These are phyloP conservation scores for Decorospora gaudefroyi DNA, from an alignment of 2,329 filamentous ascomycete genomes.

Conservation along the genomic window DNA sequence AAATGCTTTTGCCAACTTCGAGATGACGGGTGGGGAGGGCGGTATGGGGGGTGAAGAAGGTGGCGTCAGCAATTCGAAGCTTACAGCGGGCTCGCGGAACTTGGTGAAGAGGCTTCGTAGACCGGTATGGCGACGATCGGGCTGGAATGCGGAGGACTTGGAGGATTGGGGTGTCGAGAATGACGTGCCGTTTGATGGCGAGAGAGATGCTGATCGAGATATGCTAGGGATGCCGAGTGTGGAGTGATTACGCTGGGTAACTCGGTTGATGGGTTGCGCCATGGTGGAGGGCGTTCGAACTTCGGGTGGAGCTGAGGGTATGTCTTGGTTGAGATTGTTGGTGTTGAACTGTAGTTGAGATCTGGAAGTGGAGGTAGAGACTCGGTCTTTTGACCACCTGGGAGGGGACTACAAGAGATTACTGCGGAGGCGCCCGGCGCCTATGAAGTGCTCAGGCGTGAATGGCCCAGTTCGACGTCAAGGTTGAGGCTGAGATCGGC, in stretches of 20 bases:
- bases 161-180: background rate
- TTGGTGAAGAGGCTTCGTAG: slow-evolving; percentile 4
- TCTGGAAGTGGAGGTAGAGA: background rate
- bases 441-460: too few species aligned
- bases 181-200: background rate
- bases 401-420: too few species aligned
- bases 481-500: too few species aligned
- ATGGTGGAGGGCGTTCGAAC: too few species aligned
- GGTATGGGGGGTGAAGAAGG: background rate
- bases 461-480: too few species aligned
- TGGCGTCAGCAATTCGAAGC: slow-evolving; percentile 4
- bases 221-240: background rate
- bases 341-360: too few species aligned
- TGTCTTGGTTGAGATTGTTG: background rate
- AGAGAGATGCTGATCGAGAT: background rate
- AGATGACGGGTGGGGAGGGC: background rate
- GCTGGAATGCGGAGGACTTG: background rate
- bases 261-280: background rate
- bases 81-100: background rate
- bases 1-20: slow-evolving; percentile 20
- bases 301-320: background rate
- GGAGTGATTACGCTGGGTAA: slow-evolving; percentile 3
- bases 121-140: background rate
- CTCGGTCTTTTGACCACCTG: too few species aligned
- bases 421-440: too few species aligned